A percentile compares a stretch with the other conserved stretches of the same genome.
These are phyloP conservation scores for Tylopilus sp. DNA, from an alignment of 768 basidiomycete genomes.

Conservation along the genomic window DNA sequence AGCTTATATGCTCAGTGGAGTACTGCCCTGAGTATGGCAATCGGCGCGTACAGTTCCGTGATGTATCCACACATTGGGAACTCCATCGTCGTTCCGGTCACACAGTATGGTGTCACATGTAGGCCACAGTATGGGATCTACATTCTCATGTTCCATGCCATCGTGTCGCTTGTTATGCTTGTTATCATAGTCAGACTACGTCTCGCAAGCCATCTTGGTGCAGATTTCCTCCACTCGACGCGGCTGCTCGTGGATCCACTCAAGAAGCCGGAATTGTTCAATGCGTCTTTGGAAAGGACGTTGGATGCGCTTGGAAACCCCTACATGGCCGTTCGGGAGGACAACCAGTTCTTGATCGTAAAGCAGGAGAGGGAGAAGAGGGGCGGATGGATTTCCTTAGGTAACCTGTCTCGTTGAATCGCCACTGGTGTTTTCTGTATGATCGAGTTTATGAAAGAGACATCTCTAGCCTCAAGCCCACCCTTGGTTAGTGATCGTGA, in stretches of 20 bases:
- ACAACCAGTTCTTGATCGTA: neutral
- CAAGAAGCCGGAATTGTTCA: constrained; percentile 11
- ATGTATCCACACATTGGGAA: neutral
- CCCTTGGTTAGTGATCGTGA: no score
- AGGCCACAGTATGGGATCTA: neutral
- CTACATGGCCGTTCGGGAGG: constrained; percentile 3
- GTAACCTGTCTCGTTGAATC: no score
- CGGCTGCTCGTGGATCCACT: constrained; percentile 12
- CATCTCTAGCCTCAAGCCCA: no score
- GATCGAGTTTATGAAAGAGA: no score
- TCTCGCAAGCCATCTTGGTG: constrained; percentile 1
- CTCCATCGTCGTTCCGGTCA: neutral
- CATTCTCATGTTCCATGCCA: constrained; percentile 8
- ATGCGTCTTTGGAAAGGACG: constrained; percentile 2
- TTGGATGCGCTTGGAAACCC: constrained; percentile 2
- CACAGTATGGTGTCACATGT: neutral
- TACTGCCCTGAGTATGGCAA: constrained; percentile 1
- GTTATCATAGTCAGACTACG: constrained; percentile 3
- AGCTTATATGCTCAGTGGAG: constrained; percentile 1
- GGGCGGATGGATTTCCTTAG: no score
- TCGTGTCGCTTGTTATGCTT: constrained; percentile 8
- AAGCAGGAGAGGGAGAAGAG: neutral
- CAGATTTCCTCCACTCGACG: constrained; percentile 10
- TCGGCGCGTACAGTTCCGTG: constrained; percentile 8
- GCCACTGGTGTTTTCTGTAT: no score